A percentile compares a stretch with the other conserved stretches of the same genome.
Evolutionary conservation across 306 rosid genomes (phyloP).

Genomic region (Benincasa hispida): DNA sequence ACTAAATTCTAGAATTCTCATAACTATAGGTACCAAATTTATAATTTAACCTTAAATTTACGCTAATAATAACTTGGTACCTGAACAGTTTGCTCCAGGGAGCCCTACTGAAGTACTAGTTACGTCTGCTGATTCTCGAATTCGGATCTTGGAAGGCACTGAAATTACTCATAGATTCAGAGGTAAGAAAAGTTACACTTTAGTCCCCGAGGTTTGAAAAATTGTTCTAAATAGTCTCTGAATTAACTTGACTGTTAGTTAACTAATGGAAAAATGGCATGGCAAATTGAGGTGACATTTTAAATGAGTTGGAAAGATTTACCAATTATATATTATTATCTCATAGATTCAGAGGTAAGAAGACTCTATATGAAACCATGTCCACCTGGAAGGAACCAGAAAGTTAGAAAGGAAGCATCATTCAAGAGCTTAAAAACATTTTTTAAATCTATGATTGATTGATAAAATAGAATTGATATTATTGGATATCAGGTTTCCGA

Average conservation of each 20-base stretch:
- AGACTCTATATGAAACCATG: neutral
- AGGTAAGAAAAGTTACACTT: too few species aligned
- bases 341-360: slow-evolving; percentile 66
- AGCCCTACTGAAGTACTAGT: slow-evolving; percentile 57
- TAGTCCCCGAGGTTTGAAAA: too few species aligned
- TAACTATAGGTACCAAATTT: too few species aligned
- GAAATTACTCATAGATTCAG: slow-evolving; percentile 47
- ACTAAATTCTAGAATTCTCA: too few species aligned
- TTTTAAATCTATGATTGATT: neutral
- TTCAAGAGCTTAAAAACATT: too few species aligned
- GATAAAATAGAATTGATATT: neutral
- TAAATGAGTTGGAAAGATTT: too few species aligned
- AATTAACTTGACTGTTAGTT: too few species aligned
- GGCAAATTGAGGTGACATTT: too few species aligned
- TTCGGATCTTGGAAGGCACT: slow-evolving; percentile 53
- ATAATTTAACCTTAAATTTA: too few species aligned
- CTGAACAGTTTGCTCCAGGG: slow-evolving; percentile 43
- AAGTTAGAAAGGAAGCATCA: neutral
- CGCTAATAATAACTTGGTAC: neutral
- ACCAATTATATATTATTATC: too few species aligned
- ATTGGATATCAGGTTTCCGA: slow-evolving; percentile 41
- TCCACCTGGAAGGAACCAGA: neutral
- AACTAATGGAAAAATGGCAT: too few species aligned
- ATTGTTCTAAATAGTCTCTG: too few species aligned
- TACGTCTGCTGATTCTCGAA: slow-evolving; percentile 73